These are phyloP conservation scores for Dendrobium huoshanense DNA, from an alignment of 106 monocot species.

Conservation along the genomic window DNA sequence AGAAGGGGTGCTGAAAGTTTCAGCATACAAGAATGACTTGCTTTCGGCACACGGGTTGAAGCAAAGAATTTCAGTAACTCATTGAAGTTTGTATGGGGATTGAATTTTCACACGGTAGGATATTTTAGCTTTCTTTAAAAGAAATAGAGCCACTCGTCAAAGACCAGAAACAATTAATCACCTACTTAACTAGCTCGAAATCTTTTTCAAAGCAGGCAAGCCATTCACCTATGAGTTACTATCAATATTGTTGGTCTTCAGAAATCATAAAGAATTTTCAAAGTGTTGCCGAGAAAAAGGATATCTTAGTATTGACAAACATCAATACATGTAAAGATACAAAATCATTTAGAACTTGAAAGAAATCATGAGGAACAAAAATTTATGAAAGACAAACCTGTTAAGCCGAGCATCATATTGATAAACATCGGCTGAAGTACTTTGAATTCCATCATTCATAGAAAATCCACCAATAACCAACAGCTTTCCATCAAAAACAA, in stretches of 20 bases:
- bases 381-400: slow-evolving; percentile 30
- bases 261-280: neutral
- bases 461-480: slow-evolving; percentile 65
- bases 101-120: too few species aligned
- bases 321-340: neutral
- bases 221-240: neutral
- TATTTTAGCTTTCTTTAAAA: too few species aligned
- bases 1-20: too few species aligned
- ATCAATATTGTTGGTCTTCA: neutral
- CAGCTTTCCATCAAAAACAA: slow-evolving; percentile 66
- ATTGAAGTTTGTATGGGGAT: too few species aligned
- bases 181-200: too few species aligned
- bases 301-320: neutral
- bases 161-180: too few species aligned
- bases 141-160: too few species aligned
- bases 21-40: too few species aligned
- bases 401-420: slow-evolving; percentile 84
- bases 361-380: neutral
- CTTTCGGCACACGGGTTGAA: too few species aligned
- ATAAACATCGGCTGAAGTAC: slow-evolving; percentile 52
- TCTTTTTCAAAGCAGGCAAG: too few species aligned
- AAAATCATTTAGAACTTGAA: neutral
- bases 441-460: slow-evolving; percentile 20
- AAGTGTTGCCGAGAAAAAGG: neutral
- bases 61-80: too few species aligned